Conservation (phyloP, 225 moss, liverwort and hornwort genomes). For the Takakia lepidozioides region DNA sequence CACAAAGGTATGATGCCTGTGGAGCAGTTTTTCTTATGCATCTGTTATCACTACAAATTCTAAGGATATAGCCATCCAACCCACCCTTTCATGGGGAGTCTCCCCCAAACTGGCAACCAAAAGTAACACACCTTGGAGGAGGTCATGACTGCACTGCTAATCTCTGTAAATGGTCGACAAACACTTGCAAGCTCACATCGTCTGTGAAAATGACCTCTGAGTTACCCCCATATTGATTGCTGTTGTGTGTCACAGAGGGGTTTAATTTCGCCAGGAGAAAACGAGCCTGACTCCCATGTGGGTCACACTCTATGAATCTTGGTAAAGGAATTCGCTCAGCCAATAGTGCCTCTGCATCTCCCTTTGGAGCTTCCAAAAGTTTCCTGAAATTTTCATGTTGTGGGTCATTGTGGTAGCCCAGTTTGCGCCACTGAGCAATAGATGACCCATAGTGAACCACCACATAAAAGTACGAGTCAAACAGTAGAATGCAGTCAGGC, state of each 20-base stretch:
- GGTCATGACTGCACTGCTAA: constrained; percentile 79
- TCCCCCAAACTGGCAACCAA: no score
- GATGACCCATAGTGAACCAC: constrained; percentile 93
- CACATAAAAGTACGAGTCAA: constrained; percentile 90
- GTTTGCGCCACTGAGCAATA: constrained; percentile 92
- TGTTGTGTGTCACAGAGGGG: constrained; percentile 85
- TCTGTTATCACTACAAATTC: no score
- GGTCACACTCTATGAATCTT: constrained; percentile 82
- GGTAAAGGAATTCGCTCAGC: constrained; percentile 78
- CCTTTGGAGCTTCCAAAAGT: constrained; percentile 71
- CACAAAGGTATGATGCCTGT: no score
- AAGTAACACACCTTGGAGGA: no score
- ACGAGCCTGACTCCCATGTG: constrained; percentile 94
- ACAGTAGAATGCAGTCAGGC: constrained; percentile 74
- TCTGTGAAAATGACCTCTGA: constrained; percentile 88
- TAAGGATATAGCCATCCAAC: no score
- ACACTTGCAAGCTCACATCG: constrained; percentile 94
- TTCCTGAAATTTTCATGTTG: constrained; percentile 77
- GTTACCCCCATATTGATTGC: constrained; percentile 48
- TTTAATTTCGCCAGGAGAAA: constrained; percentile 91
- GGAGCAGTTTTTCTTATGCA: no score
- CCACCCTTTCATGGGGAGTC: no score
- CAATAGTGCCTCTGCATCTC: constrained; percentile 68
- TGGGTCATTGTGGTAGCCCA: constrained; percentile 79
- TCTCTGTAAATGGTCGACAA: constrained; percentile 91